A percentile compares a stretch with the other conserved stretches of the same genome.
phyloP scores from a whole-genome alignment of 495 filamentous ascomycete genomes.

The Oidiodendron maius region DNA sequence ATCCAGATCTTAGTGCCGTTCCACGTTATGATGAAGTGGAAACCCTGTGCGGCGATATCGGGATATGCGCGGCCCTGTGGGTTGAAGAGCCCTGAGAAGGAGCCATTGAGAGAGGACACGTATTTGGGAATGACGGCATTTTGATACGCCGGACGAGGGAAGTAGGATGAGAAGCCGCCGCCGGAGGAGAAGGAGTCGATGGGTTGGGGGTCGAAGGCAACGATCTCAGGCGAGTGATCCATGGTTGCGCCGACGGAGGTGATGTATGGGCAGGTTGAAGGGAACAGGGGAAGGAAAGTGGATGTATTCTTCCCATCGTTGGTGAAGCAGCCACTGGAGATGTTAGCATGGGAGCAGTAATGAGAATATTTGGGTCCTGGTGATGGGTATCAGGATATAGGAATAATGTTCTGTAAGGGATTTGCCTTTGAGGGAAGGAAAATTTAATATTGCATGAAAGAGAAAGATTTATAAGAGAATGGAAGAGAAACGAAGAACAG shows the following conservation, averaged over 20 bases:
- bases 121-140: conserved; percentile 49
- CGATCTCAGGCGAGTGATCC: conserved; percentile 48
- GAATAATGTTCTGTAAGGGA: no score
- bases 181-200: conserved; percentile 50
- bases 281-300: conserved; percentile 64
- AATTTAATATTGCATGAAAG: no score
- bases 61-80: conserved; percentile 61
- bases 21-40: conserved; percentile 34
- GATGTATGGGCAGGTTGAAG: conserved; percentile 71
- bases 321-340: conserved; percentile 42
- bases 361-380: no score
- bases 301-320: conserved; percentile 62
- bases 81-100: conserved; percentile 27
- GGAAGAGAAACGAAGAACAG: no score
- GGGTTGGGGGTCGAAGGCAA: conserved; percentile 49
- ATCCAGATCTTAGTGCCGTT: conserved; percentile 40
- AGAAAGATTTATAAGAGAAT: no score
- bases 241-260: conserved; percentile 71
- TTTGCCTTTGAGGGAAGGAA: no score
- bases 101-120: conserved; percentile 27
- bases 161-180: conserved; percentile 67
- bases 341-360: no score
- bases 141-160: conserved; percentile 60
- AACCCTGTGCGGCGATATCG: conserved; percentile 61
- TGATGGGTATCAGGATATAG: no score